Evolutionary conservation across 1,139 yeast species (phyloP), one percentile per base, ranked within the genome.

Genomic region (Lodderomyces theae): DNA sequence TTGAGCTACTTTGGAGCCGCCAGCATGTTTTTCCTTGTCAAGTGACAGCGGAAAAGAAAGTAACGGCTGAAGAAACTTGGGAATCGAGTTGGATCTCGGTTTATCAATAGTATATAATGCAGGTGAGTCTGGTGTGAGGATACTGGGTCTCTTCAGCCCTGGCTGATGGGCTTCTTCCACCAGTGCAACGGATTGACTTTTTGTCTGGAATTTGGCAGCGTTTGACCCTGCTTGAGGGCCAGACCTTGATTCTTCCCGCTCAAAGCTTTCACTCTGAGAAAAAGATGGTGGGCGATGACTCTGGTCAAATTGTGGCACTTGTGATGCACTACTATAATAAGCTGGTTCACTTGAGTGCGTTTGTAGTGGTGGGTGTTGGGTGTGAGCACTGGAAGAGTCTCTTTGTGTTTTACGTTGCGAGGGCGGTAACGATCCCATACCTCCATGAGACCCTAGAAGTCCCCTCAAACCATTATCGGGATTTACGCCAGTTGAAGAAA

Each of bases 31-130:
- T 25, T 9, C 13, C 12, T 12, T n/a, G 48, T 49, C 5, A 6
- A 50, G 44, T 9, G 35, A 26, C 36, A 53, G 45, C 2, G 62
- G 61, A 38, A 57, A 57, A 2, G 60, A 56, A 23, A 58, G 46
- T 30, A 58, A 47, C 2, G 63, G 63, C 41, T 58, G 61, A 29
- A 58, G 47, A n/a, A 58, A 56, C 39, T 56, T 57, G 13, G 63
- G 62, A 26, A 57, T 50, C 37, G 54, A 56, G 18, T 34, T 18
- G 15, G 29, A 22, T 4, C 12, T 19, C 10, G 19, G 15, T 15
- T 21, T 32, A 11, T 36, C 34, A n/a, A 25, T 24, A 1, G 25
- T 21, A 3, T 45, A 35, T 8, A 35, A 42, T 11, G 49, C 46
- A 3, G 51, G 47, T 4, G 48, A 41, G 15, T 43, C 47, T 10